Percentiles rank a stretch among this genome's conserved stretches.
Conservation (phyloP, 2,329 filamentous ascomycete species). For the Aspergillus sp. region DNA sequence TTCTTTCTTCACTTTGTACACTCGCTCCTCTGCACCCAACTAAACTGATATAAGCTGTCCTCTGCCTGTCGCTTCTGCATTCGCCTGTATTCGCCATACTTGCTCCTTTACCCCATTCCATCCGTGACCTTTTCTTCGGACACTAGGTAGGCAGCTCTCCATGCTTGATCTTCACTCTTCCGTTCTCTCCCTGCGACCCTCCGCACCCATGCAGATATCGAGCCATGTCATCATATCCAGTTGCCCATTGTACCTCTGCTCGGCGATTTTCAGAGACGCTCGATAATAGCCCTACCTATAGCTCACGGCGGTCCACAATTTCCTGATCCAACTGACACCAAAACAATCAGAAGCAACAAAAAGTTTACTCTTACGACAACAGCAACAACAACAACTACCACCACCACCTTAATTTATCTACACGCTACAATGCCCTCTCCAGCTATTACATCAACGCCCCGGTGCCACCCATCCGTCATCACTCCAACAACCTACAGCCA, state of each 20-base stretch:
- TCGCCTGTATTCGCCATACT: background rate
- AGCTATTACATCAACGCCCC: constrained; percentile 12
- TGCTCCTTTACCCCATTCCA: background rate
- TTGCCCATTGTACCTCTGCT: background rate
- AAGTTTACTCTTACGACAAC: background rate
- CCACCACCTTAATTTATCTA: background rate
- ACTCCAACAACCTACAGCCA: constrained; percentile 32
- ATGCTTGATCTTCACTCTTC: background rate
- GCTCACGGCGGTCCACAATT: background rate
- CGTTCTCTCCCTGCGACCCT: background rate
- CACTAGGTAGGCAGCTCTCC: background rate
- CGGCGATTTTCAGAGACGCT: constrained; percentile 8
- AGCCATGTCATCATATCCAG: background rate
- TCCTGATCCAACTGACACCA: background rate
- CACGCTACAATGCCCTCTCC: constrained; percentile 21
- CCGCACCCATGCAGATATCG: background rate
- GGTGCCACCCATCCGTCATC: constrained; percentile 18
- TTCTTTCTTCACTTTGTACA: background rate
- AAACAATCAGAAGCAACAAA: background rate
- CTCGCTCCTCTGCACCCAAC: background rate
- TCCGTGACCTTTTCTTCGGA: background rate
- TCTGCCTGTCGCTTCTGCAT: background rate
- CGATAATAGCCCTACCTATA: background rate
- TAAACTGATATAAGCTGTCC: background rate
- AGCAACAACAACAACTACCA: background rate